Percentiles rank a stretch among this genome's conserved stretches.
Evolutionary conservation across 2,329 filamentous ascomycete genomes (phyloP).

Genomic region (Penicillium sp.): DNA sequence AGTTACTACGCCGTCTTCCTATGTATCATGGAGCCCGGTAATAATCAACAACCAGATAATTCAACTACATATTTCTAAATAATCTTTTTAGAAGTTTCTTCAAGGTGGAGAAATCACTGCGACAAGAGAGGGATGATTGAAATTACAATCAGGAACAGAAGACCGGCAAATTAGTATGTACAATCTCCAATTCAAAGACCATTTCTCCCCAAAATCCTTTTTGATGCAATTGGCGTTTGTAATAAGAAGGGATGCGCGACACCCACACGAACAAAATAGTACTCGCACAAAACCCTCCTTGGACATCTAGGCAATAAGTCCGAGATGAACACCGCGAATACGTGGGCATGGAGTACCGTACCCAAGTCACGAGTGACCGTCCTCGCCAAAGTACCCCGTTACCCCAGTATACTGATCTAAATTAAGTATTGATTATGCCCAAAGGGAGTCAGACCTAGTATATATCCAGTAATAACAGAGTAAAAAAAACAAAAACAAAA

Average conservation of each 20-base stretch:
- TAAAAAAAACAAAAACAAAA: conserved; percentile 3
- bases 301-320: conserved; percentile 8
- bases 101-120: not conserved
- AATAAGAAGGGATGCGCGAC: conserved; percentile 1
- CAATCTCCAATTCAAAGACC: not conserved
- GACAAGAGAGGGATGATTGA: not conserved
- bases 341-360: not conserved
- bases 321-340: conserved; percentile 1
- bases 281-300: conserved; percentile 3
- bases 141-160: not conserved
- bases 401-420: not conserved
- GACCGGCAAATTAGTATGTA: not conserved
- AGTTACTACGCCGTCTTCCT: not conserved
- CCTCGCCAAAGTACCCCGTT: not conserved
- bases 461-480: not conserved
- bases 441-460: not conserved
- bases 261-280: not conserved
- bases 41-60: not conserved
- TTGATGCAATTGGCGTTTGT: not conserved
- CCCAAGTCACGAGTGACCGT: not conserved
- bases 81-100: not conserved
- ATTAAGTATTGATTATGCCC: not conserved
- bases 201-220: not conserved
- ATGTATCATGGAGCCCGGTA: not conserved
- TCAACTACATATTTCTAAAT: not conserved